Base-by-base conservation (phyloP, 1,139 yeast species). In the Suhomyces coccinellae region DNA sequence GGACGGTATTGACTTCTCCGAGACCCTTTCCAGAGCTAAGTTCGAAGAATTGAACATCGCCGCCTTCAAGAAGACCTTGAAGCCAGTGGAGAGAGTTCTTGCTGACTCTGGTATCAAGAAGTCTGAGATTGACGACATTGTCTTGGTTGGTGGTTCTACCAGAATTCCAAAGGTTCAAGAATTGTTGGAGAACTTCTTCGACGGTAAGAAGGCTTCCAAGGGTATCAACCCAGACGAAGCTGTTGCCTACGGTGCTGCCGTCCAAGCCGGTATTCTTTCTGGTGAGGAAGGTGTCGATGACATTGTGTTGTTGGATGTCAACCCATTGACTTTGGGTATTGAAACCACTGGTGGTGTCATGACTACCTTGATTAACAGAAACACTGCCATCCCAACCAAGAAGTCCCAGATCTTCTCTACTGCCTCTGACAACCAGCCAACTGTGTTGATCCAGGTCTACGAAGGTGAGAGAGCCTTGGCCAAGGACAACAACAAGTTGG, bases 91-190 rank as follows among this genome's bases (percentile, higher is more conserved):
- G 73, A 89, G 86, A 73, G 97, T 90, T 49, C 79, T 90, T 64
- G 85, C 85, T 67, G 97, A 90, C 69, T 83, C 96, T 54, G 89
- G 88, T 65, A 82, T 88, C 55, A 82, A 83, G 72, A 86, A 86
- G 75, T 73, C 82, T 44, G 95, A 87, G 56, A 80, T 90, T 56
- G 95, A 90, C 67, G 97, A 90, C 65, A 87, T 90, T 67, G 97
- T 90, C 38, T 79, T 90, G 49, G 97, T 90, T 59, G 97, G 97
- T 78, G 97, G 97, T 73, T 90, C 97, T 40, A 90, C 97, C 50
- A 89, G 97, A 83, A 90, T 90, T 76, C 97, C 97, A 73, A 90
- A 89, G 79, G 96, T 90, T 56, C 97, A 88, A 77, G 87, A 87
- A 71, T 79, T 90, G 60, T 79, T 90, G 56, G 96, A 90, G 73